Base-by-base conservation (phyloP, 1,284 basidiomycete genomes). In the Fomitopsis palustris region DNA sequence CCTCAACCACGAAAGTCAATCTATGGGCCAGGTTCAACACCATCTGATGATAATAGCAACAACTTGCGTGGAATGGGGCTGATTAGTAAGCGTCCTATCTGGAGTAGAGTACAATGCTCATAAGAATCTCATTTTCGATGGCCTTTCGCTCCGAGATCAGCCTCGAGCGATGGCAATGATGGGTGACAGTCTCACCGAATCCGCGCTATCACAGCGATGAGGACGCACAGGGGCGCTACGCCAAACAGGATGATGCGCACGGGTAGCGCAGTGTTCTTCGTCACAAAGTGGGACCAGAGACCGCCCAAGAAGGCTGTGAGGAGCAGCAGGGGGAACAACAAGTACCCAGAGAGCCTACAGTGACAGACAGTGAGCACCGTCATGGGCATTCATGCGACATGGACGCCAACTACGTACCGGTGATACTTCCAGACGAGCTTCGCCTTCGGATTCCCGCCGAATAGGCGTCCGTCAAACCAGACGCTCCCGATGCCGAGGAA, bases 361-460 rank as follows among this genome's bases (percentile, higher is more conserved):
- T 14, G 4, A 5, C 35, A 56, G 54, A 42, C 23, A 55, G 29
- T 56, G 39, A 47, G 21, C 21, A 45, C 21, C n/a, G 2, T 37
- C 35, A 35, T 14, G 10, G 10, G 16, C 10, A 4, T 33, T 33
- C 31, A 43, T 19, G 38, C 25, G 41, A 57, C 39, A 43, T 31
- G 25, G 39, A 27, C 14, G 8, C 33, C 42, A 43, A 29, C 27
- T 57, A 38, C 72, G 53, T 62, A 86, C 87, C 88, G 76, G 65
- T 91, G 88, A 62, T 89, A 90, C 68, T 90, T 90, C 87, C 88
- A 90, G n/a, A 89, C 55, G 0, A 73, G 67, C 68, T 88, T 91
- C 25, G 88, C 87, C 70, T 80, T 84, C 55, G 77, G 71, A 19
- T 83, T 84, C 2, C 88, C 87, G 17, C 88, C 87, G 66, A 90